phyloP scores from a whole-genome alignment of 2,329 filamentous ascomycete genomes.

The Sporothrix phasma region DNA sequence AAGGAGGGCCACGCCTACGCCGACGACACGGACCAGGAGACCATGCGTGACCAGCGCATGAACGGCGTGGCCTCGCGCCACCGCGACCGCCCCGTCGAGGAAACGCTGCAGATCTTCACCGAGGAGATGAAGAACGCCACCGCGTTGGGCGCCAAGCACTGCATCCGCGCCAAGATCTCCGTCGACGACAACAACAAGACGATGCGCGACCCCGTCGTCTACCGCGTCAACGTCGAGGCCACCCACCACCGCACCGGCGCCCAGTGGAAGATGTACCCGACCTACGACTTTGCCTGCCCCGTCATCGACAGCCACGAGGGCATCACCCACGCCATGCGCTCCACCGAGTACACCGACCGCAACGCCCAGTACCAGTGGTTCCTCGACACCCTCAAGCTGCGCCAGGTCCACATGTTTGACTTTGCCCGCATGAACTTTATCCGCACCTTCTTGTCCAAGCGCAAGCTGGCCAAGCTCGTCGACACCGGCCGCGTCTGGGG shows the following conservation, averaged over 20 bases:
- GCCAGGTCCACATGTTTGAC: slow-evolving; percentile 75
- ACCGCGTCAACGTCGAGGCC: slow-evolving; percentile 60
- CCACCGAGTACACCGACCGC: slow-evolving; percentile 74
- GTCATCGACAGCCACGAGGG: slow-evolving; percentile 73
- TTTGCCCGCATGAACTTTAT: slow-evolving; percentile 80
- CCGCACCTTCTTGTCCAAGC: slow-evolving; percentile 72
- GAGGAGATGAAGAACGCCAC: slow-evolving; percentile 77
- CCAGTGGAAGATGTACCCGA: slow-evolving; percentile 78
- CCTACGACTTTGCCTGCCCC: slow-evolving; percentile 78
- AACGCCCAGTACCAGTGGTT: slow-evolving; percentile 86
- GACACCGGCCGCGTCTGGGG: slow-evolving; percentile 67
- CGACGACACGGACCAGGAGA: slow-evolving; percentile 85
- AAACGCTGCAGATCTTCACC: slow-evolving; percentile 68
- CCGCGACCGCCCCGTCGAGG: slow-evolving; percentile 68
- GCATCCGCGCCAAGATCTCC: slow-evolving; percentile 90
- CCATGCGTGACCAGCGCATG: slow-evolving; percentile 76
- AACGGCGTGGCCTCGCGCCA: slow-evolving; percentile 73
- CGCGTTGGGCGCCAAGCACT: slow-evolving; percentile 71
- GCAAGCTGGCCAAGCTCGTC: slow-evolving; percentile 76
- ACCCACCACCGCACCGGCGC: slow-evolving; percentile 68
- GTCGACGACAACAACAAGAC: slow-evolving; percentile 90
- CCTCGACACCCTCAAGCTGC: slow-evolving; percentile 60
- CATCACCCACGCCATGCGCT: slow-evolving; percentile 72
- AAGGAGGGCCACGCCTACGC: slow-evolving; percentile 83
- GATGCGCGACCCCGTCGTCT: slow-evolving; percentile 93